These are phyloP conservation scores for Ceratobasidium sp. DNA, from an alignment of 1,284 basidiomycete species.

Conservation along the genomic window DNA sequence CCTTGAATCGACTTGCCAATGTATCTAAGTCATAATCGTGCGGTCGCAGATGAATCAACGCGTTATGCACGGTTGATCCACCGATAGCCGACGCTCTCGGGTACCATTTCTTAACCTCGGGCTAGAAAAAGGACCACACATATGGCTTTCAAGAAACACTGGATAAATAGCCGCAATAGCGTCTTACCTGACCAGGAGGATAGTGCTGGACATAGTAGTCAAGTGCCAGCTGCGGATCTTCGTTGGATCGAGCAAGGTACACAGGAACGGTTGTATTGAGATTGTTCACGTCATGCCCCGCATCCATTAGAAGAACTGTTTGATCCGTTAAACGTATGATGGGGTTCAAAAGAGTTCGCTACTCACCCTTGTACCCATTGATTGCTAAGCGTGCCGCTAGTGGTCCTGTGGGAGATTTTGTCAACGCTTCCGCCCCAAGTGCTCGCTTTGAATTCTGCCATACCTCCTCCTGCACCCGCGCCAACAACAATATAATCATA, in stretches of 20 bases:
- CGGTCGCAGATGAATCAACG: slow-evolving; percentile 30
- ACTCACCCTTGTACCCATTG: slow-evolving; percentile 29
- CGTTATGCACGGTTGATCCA: slow-evolving; percentile 33
- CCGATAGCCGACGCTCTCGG: slow-evolving; percentile 27
- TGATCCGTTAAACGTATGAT: not conserved
- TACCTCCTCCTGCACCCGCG: slow-evolving; percentile 35
- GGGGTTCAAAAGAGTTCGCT: not conserved
- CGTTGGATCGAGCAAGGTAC: slow-evolving; percentile 31
- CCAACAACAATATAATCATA: slow-evolving; percentile 37
- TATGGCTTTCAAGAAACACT: not conserved
- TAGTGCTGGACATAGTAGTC: slow-evolving; percentile 35
- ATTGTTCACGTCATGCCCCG: slow-evolving; percentile 30
- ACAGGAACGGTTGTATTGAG: slow-evolving; percentile 21
- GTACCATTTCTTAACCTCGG: slow-evolving; percentile 34
- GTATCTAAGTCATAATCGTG: slow-evolving; percentile 29
- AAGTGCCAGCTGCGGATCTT: slow-evolving; percentile 29
- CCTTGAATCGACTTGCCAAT: slow-evolving; percentile 17
- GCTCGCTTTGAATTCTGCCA: not conserved
- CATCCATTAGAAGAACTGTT: slow-evolving; percentile 33
- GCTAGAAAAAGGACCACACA: not conserved
- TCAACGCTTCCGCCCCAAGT: too few relatives aligned
- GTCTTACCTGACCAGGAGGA: slow-evolving; percentile 27
- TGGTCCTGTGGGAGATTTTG: not conserved
- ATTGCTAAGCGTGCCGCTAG: slow-evolving; percentile 31
- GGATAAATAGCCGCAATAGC: not conserved